Conservation (phyloP, 176 grass and related monocot species). For the Eleusine indica region DNA sequence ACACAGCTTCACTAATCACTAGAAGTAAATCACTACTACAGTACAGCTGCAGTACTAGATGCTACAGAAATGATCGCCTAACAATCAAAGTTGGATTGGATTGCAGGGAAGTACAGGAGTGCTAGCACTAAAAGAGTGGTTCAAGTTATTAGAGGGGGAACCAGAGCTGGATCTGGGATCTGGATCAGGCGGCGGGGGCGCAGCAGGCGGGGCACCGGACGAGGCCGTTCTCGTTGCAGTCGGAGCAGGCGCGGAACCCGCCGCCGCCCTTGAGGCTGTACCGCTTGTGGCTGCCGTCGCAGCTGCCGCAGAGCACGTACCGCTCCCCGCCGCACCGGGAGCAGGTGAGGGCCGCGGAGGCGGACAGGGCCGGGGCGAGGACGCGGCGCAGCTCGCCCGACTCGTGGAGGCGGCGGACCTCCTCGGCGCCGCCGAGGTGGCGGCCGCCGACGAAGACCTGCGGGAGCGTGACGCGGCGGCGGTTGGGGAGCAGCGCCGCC, state of each 20-base stretch:
- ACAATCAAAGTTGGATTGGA: background rate
- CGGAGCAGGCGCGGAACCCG: constrained; percentile 63
- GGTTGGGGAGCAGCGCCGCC: constrained; percentile 38
- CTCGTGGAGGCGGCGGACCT: constrained; percentile 75
- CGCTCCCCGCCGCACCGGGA: constrained; percentile 56
- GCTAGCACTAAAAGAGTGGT: background rate
- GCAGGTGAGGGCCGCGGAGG: constrained; percentile 31
- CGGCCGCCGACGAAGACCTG: constrained; percentile 75
- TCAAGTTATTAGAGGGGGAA: background rate
- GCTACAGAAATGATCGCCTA: background rate
- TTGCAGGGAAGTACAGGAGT: constrained; percentile 6
- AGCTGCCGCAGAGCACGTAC: constrained; percentile 64
- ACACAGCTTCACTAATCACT: background rate
- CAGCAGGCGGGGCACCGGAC: constrained; percentile 63
- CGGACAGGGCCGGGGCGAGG: constrained; percentile 1
- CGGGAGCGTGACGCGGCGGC: constrained; percentile 49
- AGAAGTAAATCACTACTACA: background rate
- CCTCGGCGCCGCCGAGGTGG: constrained; percentile 71
- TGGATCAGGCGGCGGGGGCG: constrained; percentile 49
- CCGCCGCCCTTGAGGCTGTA: constrained; percentile 64
- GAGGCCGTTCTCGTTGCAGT: constrained; percentile 72
- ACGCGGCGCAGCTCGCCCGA: constrained; percentile 66
- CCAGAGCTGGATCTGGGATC: constrained; percentile 27
- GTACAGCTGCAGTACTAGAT: constrained; percentile 6
- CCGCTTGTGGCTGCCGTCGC: constrained; percentile 67